These are phyloP conservation scores for Colletotrichum cuscutae DNA, from an alignment of 2,329 filamentous ascomycete species.

Conservation along the genomic window DNA sequence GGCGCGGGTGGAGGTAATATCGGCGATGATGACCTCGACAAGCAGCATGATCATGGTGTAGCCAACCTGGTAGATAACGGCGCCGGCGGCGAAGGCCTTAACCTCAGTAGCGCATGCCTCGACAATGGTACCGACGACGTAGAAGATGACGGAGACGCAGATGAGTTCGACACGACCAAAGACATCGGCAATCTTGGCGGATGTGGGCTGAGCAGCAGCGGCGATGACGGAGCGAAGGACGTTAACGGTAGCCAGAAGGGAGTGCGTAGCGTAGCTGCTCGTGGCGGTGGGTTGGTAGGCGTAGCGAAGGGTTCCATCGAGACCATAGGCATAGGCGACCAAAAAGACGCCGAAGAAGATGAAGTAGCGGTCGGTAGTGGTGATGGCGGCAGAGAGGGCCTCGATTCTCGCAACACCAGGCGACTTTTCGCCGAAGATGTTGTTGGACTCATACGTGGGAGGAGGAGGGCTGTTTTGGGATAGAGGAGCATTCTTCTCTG, in stretches of 20 bases:
- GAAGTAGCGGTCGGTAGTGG: conserved; percentile 59
- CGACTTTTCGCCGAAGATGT: conserved; percentile 46
- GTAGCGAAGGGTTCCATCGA: conserved; percentile 67
- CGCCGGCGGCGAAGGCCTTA: conserved; percentile 64
- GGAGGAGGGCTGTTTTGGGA: background rate
- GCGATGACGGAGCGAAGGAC: conserved; percentile 68
- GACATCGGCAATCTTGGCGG: conserved; percentile 70
- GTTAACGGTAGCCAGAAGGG: conserved; percentile 66
- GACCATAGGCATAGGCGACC: conserved; percentile 71
- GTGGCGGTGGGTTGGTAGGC: conserved; percentile 67
- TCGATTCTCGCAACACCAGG: conserved; percentile 70
- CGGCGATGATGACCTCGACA: conserved; percentile 72
- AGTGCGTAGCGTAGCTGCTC: conserved; percentile 60
- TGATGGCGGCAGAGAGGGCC: conserved; percentile 63
- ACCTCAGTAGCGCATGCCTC: conserved; percentile 62
- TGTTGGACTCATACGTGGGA: background rate
- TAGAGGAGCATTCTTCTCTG: conserved; percentile 11
- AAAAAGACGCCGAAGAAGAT: conserved; percentile 72
- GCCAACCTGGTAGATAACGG: conserved; percentile 70
- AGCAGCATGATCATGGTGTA: conserved; percentile 71
- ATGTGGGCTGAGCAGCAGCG: conserved; percentile 66
- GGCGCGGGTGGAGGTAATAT: conserved; percentile 70
- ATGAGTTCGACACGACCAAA: conserved; percentile 72
- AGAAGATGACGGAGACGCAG: conserved; percentile 68
- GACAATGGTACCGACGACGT: conserved; percentile 66